Conservation (phyloP, 202 grass and related monocot species). For the Zizania palustris region DNA sequence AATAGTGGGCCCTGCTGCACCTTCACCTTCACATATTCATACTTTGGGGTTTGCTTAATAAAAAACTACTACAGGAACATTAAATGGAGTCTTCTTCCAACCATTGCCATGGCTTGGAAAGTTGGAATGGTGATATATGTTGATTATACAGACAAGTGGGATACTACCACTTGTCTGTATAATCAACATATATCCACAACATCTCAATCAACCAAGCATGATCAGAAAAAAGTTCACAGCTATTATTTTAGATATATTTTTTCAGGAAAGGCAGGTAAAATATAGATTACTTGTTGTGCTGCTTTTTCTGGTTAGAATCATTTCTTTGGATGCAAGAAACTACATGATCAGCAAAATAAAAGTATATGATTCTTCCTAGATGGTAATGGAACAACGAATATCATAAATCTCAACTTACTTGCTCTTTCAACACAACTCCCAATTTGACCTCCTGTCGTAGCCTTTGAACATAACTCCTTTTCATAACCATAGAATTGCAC, state of each 20-base stretch:
- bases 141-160: too few relatives aligned
- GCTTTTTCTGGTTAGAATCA: conserved; percentile 10
- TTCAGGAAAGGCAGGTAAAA: background rate
- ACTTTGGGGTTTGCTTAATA: conserved; percentile 11
- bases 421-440: conserved; percentile 68
- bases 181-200: conserved; percentile 27
- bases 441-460: conserved; percentile 71
- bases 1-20: conserved; percentile 5
- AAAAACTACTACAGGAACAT: conserved; percentile 14
- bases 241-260: background rate
- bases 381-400: conserved; percentile 17
- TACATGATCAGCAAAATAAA: conserved; percentile 27
- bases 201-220: conserved; percentile 4
- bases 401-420: conserved; percentile 56
- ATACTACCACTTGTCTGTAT: background rate
- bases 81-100: conserved; percentile 9
- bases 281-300: background rate
- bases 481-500: conserved; percentile 66
- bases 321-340: background rate
- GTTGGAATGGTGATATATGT: conserved; percentile 1
- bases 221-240: background rate
- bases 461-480: conserved; percentile 67
- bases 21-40: background rate
- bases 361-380: background rate
- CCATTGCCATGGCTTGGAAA: background rate